phyloP scores from a whole-genome alignment of 1,284 basidiomycete genomes.

The Cryptococcus floricola region DNA sequence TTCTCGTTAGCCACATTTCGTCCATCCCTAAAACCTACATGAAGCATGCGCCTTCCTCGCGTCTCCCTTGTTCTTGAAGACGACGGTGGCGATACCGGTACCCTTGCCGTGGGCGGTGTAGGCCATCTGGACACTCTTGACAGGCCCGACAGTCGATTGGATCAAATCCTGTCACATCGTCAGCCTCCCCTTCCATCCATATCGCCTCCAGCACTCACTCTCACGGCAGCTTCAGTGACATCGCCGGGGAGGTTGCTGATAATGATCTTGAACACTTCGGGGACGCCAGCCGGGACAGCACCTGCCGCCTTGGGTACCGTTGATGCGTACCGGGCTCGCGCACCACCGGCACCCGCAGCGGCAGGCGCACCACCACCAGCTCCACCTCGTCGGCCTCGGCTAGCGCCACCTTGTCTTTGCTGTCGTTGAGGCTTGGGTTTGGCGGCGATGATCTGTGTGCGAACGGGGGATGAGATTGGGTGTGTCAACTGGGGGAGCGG shows the following conservation, averaged over 20 bases:
- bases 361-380: background rate
- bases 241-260: constrained; percentile 93
- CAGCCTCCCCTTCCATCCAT: too few relatives aligned
- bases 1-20: constrained; percentile 3
- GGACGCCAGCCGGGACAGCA: constrained; percentile 44
- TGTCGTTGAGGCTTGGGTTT: constrained; percentile 49
- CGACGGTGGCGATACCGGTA: constrained; percentile 83
- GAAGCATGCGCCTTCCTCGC: constrained; percentile 86
- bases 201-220: constrained; percentile 56
- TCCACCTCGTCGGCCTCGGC: constrained; percentile 18
- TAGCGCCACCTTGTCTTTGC: constrained; percentile 50
- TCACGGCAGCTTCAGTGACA: constrained; percentile 89
- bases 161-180: constrained; percentile 73
- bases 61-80: constrained; percentile 82
- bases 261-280: constrained; percentile 80
- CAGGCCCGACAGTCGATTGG: constrained; percentile 80
- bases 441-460: constrained; percentile 65
- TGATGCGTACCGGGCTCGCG: constrained; percentile 55
- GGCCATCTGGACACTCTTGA: constrained; percentile 76
- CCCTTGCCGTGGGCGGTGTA: constrained; percentile 82
- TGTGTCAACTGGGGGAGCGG: constrained; percentile 9
- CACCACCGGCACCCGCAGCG: constrained; percentile 33
- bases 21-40: constrained; percentile 49
- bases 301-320: constrained; percentile 40
- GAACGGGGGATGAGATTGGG: background rate